A percentile compares a stretch with the other conserved stretches of the same genome.
Evolutionary conservation across 495 filamentous ascomycete species (phyloP).

Genomic region (Chlorociboria aeruginascens): DNA sequence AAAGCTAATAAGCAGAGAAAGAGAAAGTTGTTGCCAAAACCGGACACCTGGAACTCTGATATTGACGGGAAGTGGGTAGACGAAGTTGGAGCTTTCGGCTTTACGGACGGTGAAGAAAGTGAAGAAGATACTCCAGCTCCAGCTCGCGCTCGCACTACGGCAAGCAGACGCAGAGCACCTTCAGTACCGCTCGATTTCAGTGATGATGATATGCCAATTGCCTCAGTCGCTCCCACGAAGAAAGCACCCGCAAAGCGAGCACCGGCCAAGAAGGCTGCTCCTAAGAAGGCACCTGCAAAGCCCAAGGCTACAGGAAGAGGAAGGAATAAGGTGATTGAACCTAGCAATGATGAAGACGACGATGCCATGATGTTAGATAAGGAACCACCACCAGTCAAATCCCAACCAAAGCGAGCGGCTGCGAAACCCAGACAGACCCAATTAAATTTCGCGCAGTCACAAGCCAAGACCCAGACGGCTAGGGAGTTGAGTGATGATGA

Average conservation of each 20-base stretch:
- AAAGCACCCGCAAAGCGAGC: slow-evolving; percentile 37
- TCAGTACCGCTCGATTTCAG: slow-evolving; percentile 1
- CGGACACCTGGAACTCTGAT: slow-evolving; percentile 77
- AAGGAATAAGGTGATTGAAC: slow-evolving; percentile 22
- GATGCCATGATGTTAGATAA: slow-evolving; percentile 37
- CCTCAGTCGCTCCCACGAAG: slow-evolving; percentile 29
- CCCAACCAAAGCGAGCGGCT: slow-evolving; percentile 31
- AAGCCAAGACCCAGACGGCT: slow-evolving; percentile 28
- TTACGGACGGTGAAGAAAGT: slow-evolving; percentile 25
- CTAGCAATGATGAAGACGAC: slow-evolving; percentile 30
- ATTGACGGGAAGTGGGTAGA: slow-evolving; percentile 77
- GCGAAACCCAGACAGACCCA: slow-evolving; percentile 47
- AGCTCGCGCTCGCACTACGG: slow-evolving; percentile 17
- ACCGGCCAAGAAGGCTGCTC: slow-evolving; percentile 26
- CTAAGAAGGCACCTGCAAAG: slow-evolving; percentile 47
- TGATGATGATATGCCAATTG: slow-evolving; percentile 26
- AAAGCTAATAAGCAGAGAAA: slow-evolving; percentile 40
- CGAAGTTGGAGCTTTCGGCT: slow-evolving; percentile 54
- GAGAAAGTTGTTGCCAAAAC: slow-evolving; percentile 58
- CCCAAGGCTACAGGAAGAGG: slow-evolving; percentile 25
- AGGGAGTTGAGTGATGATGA: slow-evolving; percentile 62
- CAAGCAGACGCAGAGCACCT: slow-evolving; percentile 18
- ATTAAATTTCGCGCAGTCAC: slow-evolving; percentile 54
- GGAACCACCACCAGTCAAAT: slow-evolving; percentile 25
- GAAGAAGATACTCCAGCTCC: slow-evolving; percentile 27